Evolutionary conservation across 2,329 filamentous ascomycete genomes (phyloP).

Genomic region (Colletotrichum sidae): DNA sequence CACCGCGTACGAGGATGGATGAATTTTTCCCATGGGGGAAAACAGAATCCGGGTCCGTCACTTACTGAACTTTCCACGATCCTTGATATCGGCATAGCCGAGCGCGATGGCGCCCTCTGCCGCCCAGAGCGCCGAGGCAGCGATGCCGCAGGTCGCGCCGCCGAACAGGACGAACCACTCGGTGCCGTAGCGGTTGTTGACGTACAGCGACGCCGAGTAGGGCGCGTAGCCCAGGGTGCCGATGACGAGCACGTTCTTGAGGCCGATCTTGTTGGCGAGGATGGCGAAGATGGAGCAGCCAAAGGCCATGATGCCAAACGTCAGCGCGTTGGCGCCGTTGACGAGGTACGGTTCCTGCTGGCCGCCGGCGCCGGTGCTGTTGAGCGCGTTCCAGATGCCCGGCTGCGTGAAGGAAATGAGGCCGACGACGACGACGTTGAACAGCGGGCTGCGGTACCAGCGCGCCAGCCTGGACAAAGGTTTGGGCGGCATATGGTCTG

Average conservation of each 20-base stretch:
- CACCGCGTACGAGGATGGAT: too few relatives aligned
- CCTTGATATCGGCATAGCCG: slow-evolving; percentile 50
- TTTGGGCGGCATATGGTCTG: slow-evolving; percentile 30
- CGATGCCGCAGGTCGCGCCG: slow-evolving; percentile 53
- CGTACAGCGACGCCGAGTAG: slow-evolving; percentile 56
- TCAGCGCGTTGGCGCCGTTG: slow-evolving; percentile 77
- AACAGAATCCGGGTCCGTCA: neutral
- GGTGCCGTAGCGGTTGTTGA: slow-evolving; percentile 56
- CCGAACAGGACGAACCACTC: slow-evolving; percentile 58
- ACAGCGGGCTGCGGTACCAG: slow-evolving; percentile 58
- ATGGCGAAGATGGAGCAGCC: slow-evolving; percentile 54
- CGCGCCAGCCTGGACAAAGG: slow-evolving; percentile 45
- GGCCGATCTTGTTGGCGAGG: slow-evolving; percentile 50
- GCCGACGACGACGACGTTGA: slow-evolving; percentile 59
- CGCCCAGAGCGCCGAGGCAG: slow-evolving; percentile 52
- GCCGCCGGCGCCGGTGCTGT: slow-evolving; percentile 71
- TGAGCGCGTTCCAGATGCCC: slow-evolving; percentile 60
- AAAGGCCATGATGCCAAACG: slow-evolving; percentile 67
- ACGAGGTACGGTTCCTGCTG: slow-evolving; percentile 73
- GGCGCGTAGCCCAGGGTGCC: slow-evolving; percentile 57
- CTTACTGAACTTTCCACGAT: slow-evolving; percentile 55
- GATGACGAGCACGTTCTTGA: slow-evolving; percentile 52
- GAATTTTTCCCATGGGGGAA: too few relatives aligned
- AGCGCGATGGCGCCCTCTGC: slow-evolving; percentile 46
- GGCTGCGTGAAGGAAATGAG: slow-evolving; percentile 57